These are phyloP conservation scores for Apiospora saccharicola DNA, from an alignment of 2,329 filamentous ascomycete species.

Conservation along the genomic window DNA sequence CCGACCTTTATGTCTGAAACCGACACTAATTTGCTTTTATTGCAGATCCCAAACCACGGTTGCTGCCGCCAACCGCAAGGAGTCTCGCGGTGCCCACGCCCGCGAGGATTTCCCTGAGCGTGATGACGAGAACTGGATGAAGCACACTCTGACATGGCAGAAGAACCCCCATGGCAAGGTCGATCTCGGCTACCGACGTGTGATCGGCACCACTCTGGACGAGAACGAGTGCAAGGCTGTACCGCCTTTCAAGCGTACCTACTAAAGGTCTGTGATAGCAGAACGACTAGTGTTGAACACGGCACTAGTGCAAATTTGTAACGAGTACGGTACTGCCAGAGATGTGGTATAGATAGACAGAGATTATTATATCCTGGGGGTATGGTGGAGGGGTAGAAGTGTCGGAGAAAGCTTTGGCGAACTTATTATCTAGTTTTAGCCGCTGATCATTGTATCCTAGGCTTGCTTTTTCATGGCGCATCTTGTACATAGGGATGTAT, in stretches of 20 bases:
- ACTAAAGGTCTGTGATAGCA: conserved; percentile 57
- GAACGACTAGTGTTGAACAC: not conserved
- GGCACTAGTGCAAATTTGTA: not conserved
- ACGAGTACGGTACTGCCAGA: not conserved
- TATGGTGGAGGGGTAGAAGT: not conserved
- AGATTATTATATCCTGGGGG: not conserved
- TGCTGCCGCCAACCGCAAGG: conserved; percentile 91
- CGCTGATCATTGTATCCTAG: conserved; percentile 8
- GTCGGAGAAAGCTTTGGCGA: conserved; percentile 7
- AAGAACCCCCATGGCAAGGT: conserved; percentile 88
- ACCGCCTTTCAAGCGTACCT: conserved; percentile 94
- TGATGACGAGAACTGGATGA: conserved; percentile 98
- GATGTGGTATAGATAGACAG: conserved; percentile 3
- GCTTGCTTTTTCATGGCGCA: conserved; percentile 12
- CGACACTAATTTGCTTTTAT: conserved; percentile 27
- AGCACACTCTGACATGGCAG: conserved; percentile 97
- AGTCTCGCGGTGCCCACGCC: conserved; percentile 95
- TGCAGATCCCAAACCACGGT: conserved; percentile 85
- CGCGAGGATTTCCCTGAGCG: conserved; percentile 96
- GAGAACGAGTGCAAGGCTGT: conserved; percentile 96
- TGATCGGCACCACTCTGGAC: conserved; percentile 84
- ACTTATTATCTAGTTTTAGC: conserved; percentile 7
- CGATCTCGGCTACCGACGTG: conserved; percentile 84
- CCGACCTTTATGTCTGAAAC: not conserved
- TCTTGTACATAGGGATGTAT: not conserved